Evolutionary conservation across 2,329 filamentous ascomycete species (phyloP), one percentile per base, ranked within the genome.

Genomic region (Penicillium sp.): DNA sequence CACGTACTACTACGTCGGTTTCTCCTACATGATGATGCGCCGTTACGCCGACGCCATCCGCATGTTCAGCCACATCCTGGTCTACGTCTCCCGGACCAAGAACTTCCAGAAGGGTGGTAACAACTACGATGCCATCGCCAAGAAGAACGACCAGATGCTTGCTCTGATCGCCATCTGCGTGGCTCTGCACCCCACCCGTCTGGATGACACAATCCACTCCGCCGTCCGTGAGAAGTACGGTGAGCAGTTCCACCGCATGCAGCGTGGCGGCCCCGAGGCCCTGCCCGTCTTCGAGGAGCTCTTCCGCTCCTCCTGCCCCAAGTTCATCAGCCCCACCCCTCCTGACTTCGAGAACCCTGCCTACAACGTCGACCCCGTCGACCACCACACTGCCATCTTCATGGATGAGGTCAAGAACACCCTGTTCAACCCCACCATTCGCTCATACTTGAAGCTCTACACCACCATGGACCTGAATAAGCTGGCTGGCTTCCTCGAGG

Each of bases 1-100:
- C 66, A 99, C 94, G 64, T 99, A 97, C 86, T 99, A 99, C 86
- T 97, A 97, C 76, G 93, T 99, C 61, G 94, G 94, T 67, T 99
- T 99, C 86, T 96, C 91, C 67, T 99, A 99, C 88, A 97, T 99
- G 93, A 99, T 99, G 94, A 96, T 97, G 90, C 92, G 94, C 81
- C 90, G 94, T 74, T 99, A 99, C 76, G 90, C 92, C 78, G 94
- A 99, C 78, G 94, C 94, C 76, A 97, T 99, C 81, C 92, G 93
- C 84, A 96, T 97, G 89, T 99, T 99, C 87, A 96, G 90, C 83
- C 94, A 99, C 85, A 99, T 99, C 77, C 87, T 99, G 69, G 89
- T 99, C 79, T 99, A 97, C 80, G 92, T 99, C 65, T 96, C 92
- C 67, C 85, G 94, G 70, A 99, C 94, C 73, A 99, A 99, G 89